phyloP scores from a whole-genome alignment of 257 asterid genomes.

The Asclepias syriaca region DNA sequence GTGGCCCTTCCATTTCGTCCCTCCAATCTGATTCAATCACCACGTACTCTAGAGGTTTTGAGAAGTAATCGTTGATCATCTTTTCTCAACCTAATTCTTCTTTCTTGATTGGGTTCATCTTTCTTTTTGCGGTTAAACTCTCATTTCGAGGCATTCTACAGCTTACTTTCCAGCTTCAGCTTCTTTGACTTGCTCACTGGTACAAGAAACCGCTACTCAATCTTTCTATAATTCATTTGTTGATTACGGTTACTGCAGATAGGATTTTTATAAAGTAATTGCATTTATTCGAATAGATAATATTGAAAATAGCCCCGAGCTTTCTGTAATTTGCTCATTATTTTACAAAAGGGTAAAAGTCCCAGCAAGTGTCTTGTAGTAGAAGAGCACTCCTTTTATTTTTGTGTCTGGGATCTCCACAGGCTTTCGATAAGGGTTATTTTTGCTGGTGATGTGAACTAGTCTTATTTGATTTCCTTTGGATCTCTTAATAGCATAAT shows the following conservation, averaged over 20 bases:
- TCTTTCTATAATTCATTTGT: background rate
- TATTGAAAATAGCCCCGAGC: background rate
- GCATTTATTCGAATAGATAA: background rate
- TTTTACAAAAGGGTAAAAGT: background rate
- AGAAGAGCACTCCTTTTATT: background rate
- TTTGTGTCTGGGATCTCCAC: background rate
- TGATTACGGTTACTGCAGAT: background rate
- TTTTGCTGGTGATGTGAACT: background rate
- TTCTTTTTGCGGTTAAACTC: background rate
- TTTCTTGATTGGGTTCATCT: constrained; percentile 7
- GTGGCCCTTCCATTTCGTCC: no score
- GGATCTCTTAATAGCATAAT: background rate
- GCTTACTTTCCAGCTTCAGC: background rate
- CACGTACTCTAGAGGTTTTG: no score
- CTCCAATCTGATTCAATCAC: no score
- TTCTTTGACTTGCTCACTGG: background rate
- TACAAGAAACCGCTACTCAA: background rate
- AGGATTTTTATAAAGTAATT: background rate
- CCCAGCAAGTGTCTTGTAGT: background rate
- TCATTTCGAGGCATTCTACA: background rate
- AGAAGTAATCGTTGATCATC: background rate
- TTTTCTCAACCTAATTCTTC: background rate
- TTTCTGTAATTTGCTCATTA: background rate
- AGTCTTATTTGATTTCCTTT: background rate
- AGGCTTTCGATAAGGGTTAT: background rate